Evolutionary conservation across 768 basidiomycete genomes (phyloP).

Genomic region (Suillus alpinus): DNA sequence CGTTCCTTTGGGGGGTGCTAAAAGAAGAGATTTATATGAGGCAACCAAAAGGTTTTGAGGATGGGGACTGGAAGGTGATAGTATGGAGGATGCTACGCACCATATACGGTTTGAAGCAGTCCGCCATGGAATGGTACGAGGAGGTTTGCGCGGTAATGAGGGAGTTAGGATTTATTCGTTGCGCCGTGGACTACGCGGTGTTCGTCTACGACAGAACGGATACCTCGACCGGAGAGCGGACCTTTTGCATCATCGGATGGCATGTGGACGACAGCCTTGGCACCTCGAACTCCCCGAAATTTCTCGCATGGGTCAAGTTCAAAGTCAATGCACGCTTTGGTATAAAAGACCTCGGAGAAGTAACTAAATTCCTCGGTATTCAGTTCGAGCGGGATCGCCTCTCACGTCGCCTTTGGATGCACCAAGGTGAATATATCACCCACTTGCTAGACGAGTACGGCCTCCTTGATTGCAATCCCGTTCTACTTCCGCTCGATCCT

Average conservation of each 20-base stretch:
- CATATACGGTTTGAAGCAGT: neutral
- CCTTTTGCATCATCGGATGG: neutral
- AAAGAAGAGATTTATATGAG: conserved; percentile 38
- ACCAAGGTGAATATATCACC: neutral
- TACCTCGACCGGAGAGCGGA: neutral
- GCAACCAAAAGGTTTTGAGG: conserved; percentile 28
- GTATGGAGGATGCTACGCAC: neutral
- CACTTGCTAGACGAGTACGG: neutral
- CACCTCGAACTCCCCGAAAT: neutral
- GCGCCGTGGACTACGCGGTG: neutral
- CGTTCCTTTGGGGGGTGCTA: conserved; percentile 39
- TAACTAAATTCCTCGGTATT: neutral
- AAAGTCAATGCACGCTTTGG: neutral
- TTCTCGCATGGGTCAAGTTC: neutral
- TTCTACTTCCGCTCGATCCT: neutral
- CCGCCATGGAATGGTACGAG: neutral
- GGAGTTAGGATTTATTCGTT: neutral
- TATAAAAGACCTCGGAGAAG: neutral
- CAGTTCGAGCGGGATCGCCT: neutral
- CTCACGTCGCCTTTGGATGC: neutral
- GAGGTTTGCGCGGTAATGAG: too few species aligned
- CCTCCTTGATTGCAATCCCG: neutral
- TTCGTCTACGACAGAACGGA: neutral
- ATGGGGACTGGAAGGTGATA: neutral
- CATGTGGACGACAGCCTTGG: neutral